These are phyloP conservation scores for Microbotryum lychnidis-dioicae DNA, from an alignment of 1,284 basidiomycete genomes.

Conservation along the genomic window DNA sequence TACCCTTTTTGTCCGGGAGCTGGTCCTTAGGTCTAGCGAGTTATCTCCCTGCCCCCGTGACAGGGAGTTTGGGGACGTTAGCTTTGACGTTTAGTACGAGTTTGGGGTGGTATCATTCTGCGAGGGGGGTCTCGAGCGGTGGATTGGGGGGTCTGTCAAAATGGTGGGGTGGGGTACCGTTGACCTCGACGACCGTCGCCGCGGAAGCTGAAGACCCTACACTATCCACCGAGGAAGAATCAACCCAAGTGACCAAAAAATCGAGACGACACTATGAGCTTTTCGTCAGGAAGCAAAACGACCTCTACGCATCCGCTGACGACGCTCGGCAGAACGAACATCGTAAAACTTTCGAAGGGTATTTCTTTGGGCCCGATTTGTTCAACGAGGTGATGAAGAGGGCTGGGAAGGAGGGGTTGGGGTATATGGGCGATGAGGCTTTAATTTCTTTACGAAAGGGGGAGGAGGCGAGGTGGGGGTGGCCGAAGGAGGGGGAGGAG, in stretches of 20 bases:
- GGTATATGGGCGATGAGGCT: constrained; percentile 22
- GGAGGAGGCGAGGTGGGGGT: constrained; percentile 11
- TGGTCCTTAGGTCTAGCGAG: constrained; percentile 6
- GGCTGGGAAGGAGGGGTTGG: constrained; percentile 5
- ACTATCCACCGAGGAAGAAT: not conserved
- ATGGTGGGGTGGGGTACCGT: not conserved
- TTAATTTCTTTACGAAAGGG: constrained; percentile 16
- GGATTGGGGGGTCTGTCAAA: not conserved
- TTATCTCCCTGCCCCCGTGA: constrained; percentile 7
- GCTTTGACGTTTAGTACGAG: not conserved
- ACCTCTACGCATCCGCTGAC: too few species aligned
- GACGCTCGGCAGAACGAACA: too few species aligned
- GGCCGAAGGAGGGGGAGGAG: not conserved
- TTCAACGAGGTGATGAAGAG: constrained; percentile 8
- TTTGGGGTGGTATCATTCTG: not conserved
- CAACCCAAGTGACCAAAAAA: not conserved
- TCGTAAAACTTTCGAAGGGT: constrained; percentile 6
- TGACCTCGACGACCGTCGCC: not conserved
- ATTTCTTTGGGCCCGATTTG: not conserved
- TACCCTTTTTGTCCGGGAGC: constrained; percentile 7
- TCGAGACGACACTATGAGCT: not conserved
- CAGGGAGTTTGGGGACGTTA: constrained; percentile 3
- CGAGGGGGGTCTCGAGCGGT: not conserved
- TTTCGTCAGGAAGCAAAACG: too few species aligned
- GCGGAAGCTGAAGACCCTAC: not conserved